A percentile compares a stretch with the other conserved stretches of the same genome.
Evolutionary conservation across 1,139 yeast genomes (phyloP).

Genomic region (Pneumocystis sp.): DNA sequence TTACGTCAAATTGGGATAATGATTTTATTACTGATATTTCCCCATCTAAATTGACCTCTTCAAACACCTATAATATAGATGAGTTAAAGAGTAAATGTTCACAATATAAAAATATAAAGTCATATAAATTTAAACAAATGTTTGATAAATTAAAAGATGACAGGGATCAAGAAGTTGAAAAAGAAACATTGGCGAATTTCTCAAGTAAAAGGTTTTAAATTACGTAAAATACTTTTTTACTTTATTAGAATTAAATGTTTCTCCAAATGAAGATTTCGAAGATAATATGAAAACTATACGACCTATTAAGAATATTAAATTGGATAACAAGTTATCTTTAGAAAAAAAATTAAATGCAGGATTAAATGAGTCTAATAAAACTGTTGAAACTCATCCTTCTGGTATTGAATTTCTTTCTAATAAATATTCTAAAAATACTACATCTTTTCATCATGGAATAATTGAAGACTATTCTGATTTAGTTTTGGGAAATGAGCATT

Average conservation of each 20-base stretch:
- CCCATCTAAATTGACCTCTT: not conserved
- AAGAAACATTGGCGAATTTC: not conserved
- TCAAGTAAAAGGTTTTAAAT: not conserved
- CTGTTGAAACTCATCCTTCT: not conserved
- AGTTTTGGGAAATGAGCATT: not conserved
- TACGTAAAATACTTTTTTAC: not conserved
- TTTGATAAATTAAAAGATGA: not conserved
- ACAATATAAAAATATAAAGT: not conserved
- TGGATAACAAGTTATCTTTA: not conserved
- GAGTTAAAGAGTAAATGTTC: not conserved
- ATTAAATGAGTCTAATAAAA: not conserved
- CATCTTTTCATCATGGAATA: not conserved
- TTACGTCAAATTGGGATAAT: constrained; percentile 13
- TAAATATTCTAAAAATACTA: not conserved
- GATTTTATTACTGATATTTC: constrained; percentile 12
- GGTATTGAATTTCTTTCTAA: not conserved
- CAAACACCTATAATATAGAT: not conserved
- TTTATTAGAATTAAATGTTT: not conserved
- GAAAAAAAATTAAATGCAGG: not conserved
- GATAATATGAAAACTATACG: constrained; percentile 1
- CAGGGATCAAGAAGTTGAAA: not conserved
- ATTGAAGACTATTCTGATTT: constrained; percentile 1
- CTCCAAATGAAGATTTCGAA: not conserved
- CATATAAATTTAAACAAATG: not conserved
- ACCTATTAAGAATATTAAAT: not conserved